Percentiles rank a stretch among this genome's conserved stretches.
phyloP scores from a whole-genome alignment of 257 asterid species.

The Agastache rugosa region DNA sequence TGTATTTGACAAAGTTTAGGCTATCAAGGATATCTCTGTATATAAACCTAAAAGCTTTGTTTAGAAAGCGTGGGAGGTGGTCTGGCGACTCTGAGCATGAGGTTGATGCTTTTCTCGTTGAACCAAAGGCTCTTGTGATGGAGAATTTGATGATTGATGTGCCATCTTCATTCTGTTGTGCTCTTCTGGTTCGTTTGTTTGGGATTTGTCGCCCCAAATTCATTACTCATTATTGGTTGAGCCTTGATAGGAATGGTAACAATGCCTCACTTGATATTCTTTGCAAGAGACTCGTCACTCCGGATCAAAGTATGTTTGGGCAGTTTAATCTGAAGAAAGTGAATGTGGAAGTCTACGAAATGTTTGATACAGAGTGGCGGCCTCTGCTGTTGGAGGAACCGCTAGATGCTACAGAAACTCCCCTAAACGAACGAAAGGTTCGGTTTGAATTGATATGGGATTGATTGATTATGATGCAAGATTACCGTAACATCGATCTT shows the following conservation, averaged over 20 bases:
- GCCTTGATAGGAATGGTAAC: no score
- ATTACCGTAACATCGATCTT: no score
- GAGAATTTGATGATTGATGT: not conserved
- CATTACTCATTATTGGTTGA: not conserved
- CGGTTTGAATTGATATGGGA: not conserved
- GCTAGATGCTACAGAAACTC: not conserved
- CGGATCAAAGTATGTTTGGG: not conserved
- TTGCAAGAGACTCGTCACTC: not conserved
- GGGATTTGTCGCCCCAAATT: not conserved
- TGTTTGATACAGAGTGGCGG: not conserved
- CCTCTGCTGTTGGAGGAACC: not conserved
- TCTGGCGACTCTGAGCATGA: not conserved
- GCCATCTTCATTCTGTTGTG: not conserved
- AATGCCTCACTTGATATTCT: not conserved
- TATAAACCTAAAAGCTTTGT: not conserved
- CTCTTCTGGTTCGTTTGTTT: not conserved
- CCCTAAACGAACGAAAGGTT: not conserved
- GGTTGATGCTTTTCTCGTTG: not conserved
- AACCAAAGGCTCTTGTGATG: not conserved
- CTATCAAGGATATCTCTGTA: conserved; percentile 25
- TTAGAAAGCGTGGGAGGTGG: not conserved
- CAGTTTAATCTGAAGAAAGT: not conserved
- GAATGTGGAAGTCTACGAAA: not conserved
- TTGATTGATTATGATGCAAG: not conserved
- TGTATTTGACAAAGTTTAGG: not conserved